Conservation (phyloP, 2,329 filamentous ascomycete genomes). For the Microsporum canis region DNA sequence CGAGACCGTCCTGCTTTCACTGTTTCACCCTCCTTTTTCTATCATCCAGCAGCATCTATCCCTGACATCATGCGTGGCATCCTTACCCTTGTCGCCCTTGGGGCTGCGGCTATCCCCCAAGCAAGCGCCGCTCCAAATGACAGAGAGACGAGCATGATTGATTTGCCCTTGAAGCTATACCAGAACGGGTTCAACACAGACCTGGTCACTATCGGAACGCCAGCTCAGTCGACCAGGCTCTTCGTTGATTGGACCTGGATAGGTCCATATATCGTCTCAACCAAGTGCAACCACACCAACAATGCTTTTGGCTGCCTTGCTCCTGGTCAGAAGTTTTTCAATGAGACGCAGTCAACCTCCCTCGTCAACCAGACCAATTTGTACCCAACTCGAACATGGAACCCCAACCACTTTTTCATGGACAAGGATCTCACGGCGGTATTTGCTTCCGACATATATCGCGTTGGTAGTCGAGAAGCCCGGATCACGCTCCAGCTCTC, state of each 20-base stretch:
- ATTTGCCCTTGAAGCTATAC: slow-evolving; percentile 11
- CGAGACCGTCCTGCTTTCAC: neutral
- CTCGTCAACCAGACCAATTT: slow-evolving; percentile 9
- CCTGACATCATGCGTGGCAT: neutral
- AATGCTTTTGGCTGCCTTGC: slow-evolving; percentile 9
- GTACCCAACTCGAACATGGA: slow-evolving; percentile 12
- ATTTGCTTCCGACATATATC: slow-evolving; percentile 11
- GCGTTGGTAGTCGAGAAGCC: slow-evolving; percentile 5
- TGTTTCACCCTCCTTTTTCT: neutral
- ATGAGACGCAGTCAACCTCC: slow-evolving; percentile 10
- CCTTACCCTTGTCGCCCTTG: slow-evolving; percentile 5
- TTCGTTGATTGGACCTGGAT: slow-evolving; percentile 16
- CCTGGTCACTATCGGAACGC: slow-evolving; percentile 10
- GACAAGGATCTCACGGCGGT: slow-evolving; percentile 11
- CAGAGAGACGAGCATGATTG: neutral
- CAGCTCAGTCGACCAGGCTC: slow-evolving; percentile 8
- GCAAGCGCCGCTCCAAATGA: neutral
- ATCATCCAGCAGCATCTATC: neutral
- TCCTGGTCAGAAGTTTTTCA: slow-evolving; percentile 11
- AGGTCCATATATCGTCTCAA: slow-evolving; percentile 9
- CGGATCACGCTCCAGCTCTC: slow-evolving; percentile 11
- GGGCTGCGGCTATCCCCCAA: neutral
- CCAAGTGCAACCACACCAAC: slow-evolving; percentile 9
- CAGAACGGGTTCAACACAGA: slow-evolving; percentile 11
- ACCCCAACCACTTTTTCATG: slow-evolving; percentile 15